Evolutionary conservation across 164 flowering plant genomes (phyloP), one percentile per base, ranked within the genome.

Genomic region (Umbellularia californica): DNA sequence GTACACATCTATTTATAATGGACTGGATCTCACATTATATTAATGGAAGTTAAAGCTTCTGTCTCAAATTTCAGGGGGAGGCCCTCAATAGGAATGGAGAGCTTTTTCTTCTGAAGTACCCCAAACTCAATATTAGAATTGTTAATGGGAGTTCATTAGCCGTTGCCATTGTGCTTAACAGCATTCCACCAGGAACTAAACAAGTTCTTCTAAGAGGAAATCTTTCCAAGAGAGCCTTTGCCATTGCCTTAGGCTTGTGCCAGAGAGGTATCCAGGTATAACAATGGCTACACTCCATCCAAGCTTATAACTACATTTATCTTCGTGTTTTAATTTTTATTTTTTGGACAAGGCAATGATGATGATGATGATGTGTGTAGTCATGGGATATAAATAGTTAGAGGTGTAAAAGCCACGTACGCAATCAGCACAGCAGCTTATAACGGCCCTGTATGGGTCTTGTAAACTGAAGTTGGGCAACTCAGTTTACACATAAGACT

Each of bases 141-240:
- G 92, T 91, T 28, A 88, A 86, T 81, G 90, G 92, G 17, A 88
- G 86, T 50, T 84, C 85, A 52, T 78, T 89, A 41, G 92, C 87
- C 0, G 91, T 80, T 58, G 91, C 86, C 3, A 73, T 84, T 15
- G 85, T 88, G 22, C 68, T 90, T 10, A 85, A 88, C 58, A 83
- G 75, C 82, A 86, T 89, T 60, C 93, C 96, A 0, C 77, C 80
- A 55, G 90, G 82, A 55, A 83, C 89, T 67, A 82, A 81, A 15
- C 81, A 83, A 81, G 89, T 91, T 2, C 72, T 89, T 13, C 74
- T 91, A 5, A 70, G 79, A 79, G 92, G 89, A 47, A 81, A 81
- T 3, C 58, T 82, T 55, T 77, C 84, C 0, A 90, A 92, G 81
- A 81, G 83, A 52, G 83, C 84, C 66, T 81, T 12, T 68, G 77